Evolutionary conservation across 177 flowering plant genomes (phyloP).

Genomic region (Vitis hybrid): DNA sequence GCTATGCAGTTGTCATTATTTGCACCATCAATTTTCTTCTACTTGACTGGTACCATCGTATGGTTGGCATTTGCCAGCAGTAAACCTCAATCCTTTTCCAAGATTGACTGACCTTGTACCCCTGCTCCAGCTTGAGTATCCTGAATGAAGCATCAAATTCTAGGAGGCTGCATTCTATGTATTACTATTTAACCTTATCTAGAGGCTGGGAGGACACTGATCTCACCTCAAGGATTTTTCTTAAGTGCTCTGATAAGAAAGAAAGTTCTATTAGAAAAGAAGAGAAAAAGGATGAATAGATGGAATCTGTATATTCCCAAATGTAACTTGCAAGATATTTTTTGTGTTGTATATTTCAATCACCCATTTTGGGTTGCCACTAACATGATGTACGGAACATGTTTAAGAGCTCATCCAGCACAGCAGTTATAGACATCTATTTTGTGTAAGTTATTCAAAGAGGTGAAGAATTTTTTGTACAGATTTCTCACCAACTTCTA

Average conservation of each 20-base stretch:
- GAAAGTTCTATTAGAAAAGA: too few species aligned
- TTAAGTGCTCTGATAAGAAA: too few species aligned
- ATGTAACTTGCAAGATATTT: background rate
- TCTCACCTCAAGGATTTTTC: background rate
- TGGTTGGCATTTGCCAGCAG: slow-evolving; percentile 95
- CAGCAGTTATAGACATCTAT: background rate
- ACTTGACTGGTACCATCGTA: slow-evolving; percentile 83
- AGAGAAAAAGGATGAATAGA: too few species aligned
- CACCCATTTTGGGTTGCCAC: slow-evolving; percentile 5
- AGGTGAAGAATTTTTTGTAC: background rate
- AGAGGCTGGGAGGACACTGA: background rate
- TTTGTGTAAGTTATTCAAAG: background rate
- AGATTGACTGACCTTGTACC: slow-evolving; percentile 39
- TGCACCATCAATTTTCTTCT: slow-evolving; percentile 97
- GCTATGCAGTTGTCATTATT: slow-evolving; percentile 70
- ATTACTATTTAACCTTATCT: background rate
- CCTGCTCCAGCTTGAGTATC: background rate
- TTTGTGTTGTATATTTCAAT: slow-evolving; percentile 2
- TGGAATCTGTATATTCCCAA: slow-evolving; percentile 6
- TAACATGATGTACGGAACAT: background rate
- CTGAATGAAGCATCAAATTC: slow-evolving; percentile 2
- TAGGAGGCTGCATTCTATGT: background rate
- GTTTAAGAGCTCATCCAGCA: background rate
- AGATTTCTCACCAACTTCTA: background rate
- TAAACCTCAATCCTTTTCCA: slow-evolving; percentile 76